Percentiles rank a stretch among this genome's conserved stretches.
These are phyloP conservation scores for Anisodus acutangulus DNA, from an alignment of 257 asterid species.

Conservation along the genomic window DNA sequence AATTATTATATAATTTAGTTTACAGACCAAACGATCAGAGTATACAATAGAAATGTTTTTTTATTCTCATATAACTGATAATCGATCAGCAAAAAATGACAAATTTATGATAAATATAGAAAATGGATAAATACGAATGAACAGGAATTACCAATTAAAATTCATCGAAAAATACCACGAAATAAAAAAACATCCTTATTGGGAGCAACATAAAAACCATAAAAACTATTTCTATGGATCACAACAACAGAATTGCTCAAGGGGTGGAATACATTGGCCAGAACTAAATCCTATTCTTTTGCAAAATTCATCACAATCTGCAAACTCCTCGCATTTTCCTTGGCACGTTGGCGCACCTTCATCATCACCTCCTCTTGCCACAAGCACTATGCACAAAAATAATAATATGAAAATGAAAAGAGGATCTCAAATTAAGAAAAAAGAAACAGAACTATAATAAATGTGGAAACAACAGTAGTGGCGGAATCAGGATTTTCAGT, in stretches of 20 bases:
- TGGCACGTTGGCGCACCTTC: conserved; percentile 32
- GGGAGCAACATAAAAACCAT: background rate
- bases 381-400: background rate
- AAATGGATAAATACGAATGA: no score
- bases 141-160: no score
- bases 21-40: no score
- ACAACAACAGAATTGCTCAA: conserved; percentile 47
- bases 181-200: background rate
- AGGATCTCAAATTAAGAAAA: background rate
- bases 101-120: no score
- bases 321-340: conserved; percentile 43
- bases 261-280: conserved; percentile 47
- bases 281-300: conserved; percentile 35
- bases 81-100: no score
- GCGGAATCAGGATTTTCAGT: background rate
- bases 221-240: background rate
- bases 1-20: no score
- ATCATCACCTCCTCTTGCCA: background rate
- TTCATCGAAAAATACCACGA: background rate
- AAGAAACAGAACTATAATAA: no score
- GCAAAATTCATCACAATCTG: conserved; percentile 44
- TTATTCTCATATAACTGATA: no score
- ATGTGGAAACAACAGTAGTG: no score
- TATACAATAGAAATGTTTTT: no score
- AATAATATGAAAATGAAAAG: background rate